Base-by-base conservation (phyloP, 2,329 filamentous ascomycete genomes). In the Coniochaeta pulveracea region DNA sequence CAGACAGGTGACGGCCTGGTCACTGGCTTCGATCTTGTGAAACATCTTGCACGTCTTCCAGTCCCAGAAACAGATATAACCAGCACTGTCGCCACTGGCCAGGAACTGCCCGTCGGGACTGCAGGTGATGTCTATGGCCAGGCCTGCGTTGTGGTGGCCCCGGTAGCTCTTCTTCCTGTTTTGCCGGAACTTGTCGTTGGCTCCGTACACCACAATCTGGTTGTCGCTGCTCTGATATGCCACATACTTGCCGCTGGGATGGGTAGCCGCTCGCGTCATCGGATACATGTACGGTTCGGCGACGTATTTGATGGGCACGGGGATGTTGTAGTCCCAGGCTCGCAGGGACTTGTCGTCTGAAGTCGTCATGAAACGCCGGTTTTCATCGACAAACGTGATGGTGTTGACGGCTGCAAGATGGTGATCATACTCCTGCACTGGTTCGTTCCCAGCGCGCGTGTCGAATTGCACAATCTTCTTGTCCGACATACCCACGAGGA, bases 41-140 rank as follows among this genome's bases (percentile, higher is more conserved):
- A 85, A 94, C 86, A 98, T 89, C 63, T 95, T 96, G 57, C 89
- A 93, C 24, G 86, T 95, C 72, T 98, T 98, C 85, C 88, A 98
- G 58, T 96, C 91, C 85, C 88, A 98, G 61, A 96, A 95, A 58
- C 84, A 93, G 30, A 94, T 76, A 49, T 75, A 95, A 22, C 93
- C 91, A 11, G 75, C 85, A 33, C 76, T 84, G 56, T 98, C 91
- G 40, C 91, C 91, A 12, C 75, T 83, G 14, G 77, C 80, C 35
- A 98, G 66, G 54, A 95, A 93, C 51, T 93, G 85, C 1, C 91
- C 91, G 53, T 96, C 91, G 1, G 88, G 85, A 47, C 78, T 85
- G 51, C 93, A 81, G 34, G 81, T 78, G 33, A 98, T 69, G 48
- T 94, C 91, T 41, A 96, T 85, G 3, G 82, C 88, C 49, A 93